A percentile compares a stretch with the other conserved stretches of the same genome.
Evolutionary conservation across 805 yeast genomes (phyloP).

Genomic region (Barnettozyma wickerhamii): DNA sequence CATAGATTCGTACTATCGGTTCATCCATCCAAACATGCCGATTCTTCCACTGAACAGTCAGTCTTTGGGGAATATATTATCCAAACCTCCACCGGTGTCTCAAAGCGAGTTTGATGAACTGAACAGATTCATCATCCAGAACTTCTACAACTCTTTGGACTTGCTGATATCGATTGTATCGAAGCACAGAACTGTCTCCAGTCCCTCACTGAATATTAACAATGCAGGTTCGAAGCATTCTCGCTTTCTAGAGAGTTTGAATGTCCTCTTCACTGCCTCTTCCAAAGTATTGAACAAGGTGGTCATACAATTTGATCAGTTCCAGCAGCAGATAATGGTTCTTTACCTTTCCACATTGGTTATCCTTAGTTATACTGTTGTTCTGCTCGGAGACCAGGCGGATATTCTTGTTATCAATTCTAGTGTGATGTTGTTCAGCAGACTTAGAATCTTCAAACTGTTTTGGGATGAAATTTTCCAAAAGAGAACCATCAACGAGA

Average conservation of each 20-base stretch:
- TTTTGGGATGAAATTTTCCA: conserved; percentile 17
- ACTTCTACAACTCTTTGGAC: conserved; percentile 19
- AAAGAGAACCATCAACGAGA: conserved; percentile 12
- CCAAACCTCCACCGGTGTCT: conserved; percentile 14
- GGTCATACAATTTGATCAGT: conserved; percentile 8
- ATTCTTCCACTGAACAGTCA: conserved; percentile 32
- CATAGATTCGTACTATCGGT: conserved; percentile 44
- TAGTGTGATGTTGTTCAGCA: conserved; percentile 52
- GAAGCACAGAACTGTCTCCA: conserved; percentile 7
- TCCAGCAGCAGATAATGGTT: conserved; percentile 13
- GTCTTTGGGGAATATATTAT: conserved; percentile 15
- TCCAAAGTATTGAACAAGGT: conserved; percentile 15
- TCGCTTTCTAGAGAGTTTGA: conserved; percentile 12
- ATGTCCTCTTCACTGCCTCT: conserved; percentile 11
- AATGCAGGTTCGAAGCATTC: not conserved
- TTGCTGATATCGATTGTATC: conserved; percentile 14
- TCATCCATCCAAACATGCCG: conserved; percentile 36
- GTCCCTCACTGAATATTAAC: not conserved
- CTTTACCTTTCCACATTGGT: conserved; percentile 28
- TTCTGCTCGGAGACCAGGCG: conserved; percentile 56
- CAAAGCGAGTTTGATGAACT: conserved; percentile 19
- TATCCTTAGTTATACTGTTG: conserved; percentile 49
- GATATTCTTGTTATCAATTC: conserved; percentile 49
- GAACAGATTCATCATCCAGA: conserved; percentile 13
- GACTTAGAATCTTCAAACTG: conserved; percentile 44